Evolutionary conservation across 73 alveolate species (phyloP).

Genomic region (Stentor roeselii): DNA sequence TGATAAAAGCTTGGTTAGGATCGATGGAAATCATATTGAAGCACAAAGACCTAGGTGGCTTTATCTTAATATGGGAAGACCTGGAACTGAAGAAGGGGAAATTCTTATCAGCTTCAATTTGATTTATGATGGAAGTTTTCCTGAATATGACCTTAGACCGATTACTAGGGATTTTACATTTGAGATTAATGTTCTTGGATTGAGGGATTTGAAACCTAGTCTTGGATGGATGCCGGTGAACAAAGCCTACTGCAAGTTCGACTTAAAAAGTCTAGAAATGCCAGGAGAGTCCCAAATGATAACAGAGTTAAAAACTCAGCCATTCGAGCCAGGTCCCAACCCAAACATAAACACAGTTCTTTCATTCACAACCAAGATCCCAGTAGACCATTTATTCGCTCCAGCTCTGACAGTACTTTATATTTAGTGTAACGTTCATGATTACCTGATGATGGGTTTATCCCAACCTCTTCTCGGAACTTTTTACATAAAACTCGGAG

Average conservation of each 20-base stretch:
- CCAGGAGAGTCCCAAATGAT: constrained; percentile 27
- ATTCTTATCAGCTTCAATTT: constrained; percentile 55
- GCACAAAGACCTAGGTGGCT: constrained; percentile 74
- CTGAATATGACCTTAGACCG: constrained; percentile 45
- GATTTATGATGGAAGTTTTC: background rate
- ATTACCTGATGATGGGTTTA: constrained; percentile 83
- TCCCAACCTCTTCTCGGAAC: constrained; percentile 87
- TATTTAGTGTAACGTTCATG: constrained; percentile 75
- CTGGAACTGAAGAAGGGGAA: constrained; percentile 70
- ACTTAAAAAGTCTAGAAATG: constrained; percentile 51
- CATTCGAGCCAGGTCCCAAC: constrained; percentile 79
- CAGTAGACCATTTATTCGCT: constrained; percentile 57
- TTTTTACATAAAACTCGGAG: constrained; percentile 77
- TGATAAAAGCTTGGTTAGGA: background rate
- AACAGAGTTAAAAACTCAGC: constrained; percentile 63
- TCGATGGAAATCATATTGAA: constrained; percentile 17
- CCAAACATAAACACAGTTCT: constrained; percentile 83
- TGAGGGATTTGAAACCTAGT: constrained; percentile 75
- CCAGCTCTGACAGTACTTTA: constrained; percentile 36
- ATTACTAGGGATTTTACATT: constrained; percentile 65
- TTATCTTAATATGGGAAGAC: constrained; percentile 54
- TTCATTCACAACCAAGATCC: constrained; percentile 62
- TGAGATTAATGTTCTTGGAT: constrained; percentile 78
- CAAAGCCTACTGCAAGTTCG: constrained; percentile 83
- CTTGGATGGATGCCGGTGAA: constrained; percentile 81